Evolutionary conservation across 768 basidiomycete genomes (phyloP).

Genomic region (Clavulina sp.): DNA sequence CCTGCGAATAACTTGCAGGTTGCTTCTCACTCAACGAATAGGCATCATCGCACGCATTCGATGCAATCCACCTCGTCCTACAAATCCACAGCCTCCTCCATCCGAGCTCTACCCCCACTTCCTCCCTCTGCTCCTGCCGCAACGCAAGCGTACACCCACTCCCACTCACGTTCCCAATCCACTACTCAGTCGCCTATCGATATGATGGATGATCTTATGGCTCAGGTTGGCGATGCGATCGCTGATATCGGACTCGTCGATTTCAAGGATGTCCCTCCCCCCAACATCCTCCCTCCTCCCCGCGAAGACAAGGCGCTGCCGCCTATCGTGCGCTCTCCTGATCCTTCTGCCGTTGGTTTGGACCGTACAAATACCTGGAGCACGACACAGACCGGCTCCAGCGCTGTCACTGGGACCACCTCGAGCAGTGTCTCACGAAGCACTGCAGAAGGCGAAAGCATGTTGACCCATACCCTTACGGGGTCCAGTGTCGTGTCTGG

Average conservation of each 20-base stretch:
- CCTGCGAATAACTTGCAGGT: too few relatives aligned
- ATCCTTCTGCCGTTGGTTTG: not conserved
- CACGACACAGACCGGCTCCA: too few relatives aligned
- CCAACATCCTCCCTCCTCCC: slow-evolving; percentile 26
- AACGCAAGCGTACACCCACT: slow-evolving; percentile 16
- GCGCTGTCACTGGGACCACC: too few relatives aligned
- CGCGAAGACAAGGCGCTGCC: slow-evolving; percentile 11
- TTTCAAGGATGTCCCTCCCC: slow-evolving; percentile 21
- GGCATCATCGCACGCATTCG: too few relatives aligned
- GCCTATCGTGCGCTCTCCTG: slow-evolving; percentile 27
- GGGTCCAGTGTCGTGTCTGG: too few relatives aligned
- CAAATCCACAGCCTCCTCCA: not conserved
- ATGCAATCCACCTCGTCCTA: too few relatives aligned
- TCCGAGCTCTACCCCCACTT: slow-evolving; percentile 14
- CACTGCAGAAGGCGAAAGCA: too few relatives aligned
- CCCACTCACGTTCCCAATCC: slow-evolving; percentile 13
- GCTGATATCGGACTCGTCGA: slow-evolving; percentile 23
- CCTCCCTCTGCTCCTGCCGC: slow-evolving; percentile 39
- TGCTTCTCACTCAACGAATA: too few relatives aligned
- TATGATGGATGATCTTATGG: slow-evolving; percentile 24
- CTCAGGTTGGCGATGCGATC: slow-evolving; percentile 23
- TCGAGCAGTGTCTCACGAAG: too few relatives aligned
- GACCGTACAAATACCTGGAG: too few relatives aligned
- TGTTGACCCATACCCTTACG: too few relatives aligned
- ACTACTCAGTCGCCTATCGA: slow-evolving; percentile 14